These are phyloP conservation scores for Xylariaceae sp. DNA, from an alignment of 2,329 filamentous ascomycete genomes.

Conservation along the genomic window DNA sequence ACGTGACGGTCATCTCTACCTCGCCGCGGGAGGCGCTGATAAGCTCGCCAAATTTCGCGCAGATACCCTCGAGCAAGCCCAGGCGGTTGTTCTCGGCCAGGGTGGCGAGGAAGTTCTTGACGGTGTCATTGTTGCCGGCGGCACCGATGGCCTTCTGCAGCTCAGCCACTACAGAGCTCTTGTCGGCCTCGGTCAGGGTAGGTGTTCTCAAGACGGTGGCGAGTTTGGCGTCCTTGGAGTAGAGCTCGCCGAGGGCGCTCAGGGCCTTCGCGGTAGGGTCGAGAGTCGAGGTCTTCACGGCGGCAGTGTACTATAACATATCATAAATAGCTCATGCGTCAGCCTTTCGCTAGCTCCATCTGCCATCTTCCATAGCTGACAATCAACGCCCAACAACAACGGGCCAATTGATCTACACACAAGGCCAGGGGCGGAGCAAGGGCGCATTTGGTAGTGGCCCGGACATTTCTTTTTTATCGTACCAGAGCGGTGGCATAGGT, in stretches of 20 bases:
- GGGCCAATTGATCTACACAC: conserved; percentile 3
- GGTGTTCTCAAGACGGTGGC: conserved; percentile 69
- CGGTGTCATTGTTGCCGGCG: conserved; percentile 64
- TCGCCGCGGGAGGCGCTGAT: conserved; percentile 89
- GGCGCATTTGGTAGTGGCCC: too few relatives aligned
- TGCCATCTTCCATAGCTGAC: neutral
- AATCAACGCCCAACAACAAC: too few relatives aligned
- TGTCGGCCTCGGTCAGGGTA: conserved; percentile 72
- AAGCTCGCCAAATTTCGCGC: conserved; percentile 78
- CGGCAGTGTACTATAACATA: conserved; percentile 79
- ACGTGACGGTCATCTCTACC: conserved; percentile 88
- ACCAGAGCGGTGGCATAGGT: conserved; percentile 98
- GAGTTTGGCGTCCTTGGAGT: conserved; percentile 83
- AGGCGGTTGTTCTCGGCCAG: conserved; percentile 97
- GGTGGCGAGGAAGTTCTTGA: conserved; percentile 89
- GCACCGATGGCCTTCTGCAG: conserved; percentile 75
- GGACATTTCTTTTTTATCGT: too few relatives aligned
- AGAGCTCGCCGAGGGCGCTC: conserved; percentile 60
- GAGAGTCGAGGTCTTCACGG: conserved; percentile 79
- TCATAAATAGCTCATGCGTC: conserved; percentile 36
- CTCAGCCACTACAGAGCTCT: conserved; percentile 79
- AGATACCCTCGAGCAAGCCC: conserved; percentile 72
- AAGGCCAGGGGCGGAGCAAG: too few relatives aligned
- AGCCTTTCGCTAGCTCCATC: conserved; percentile 20
- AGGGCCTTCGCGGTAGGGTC: conserved; percentile 82